phyloP scores from a whole-genome alignment of 805 yeast species.

The Maudiozyma saulgeensis region DNA sequence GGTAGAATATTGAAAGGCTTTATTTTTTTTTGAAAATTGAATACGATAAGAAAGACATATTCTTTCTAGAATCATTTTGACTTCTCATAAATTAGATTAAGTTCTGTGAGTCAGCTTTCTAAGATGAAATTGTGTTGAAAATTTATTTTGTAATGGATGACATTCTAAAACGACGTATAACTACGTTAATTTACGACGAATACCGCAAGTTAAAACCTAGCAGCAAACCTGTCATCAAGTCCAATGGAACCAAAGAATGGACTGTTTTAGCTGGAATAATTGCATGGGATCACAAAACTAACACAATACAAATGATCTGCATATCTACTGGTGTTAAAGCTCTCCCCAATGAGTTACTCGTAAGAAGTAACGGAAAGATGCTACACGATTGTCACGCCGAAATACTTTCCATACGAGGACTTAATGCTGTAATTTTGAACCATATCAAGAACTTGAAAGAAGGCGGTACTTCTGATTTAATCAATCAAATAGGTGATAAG shows the following conservation, averaged over 20 bases:
- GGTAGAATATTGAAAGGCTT: too few relatives aligned
- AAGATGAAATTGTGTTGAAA: too few relatives aligned
- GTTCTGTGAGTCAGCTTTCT: too few relatives aligned
- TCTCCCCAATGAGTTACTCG: slow-evolving; percentile 43
- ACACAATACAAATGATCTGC: slow-evolving; percentile 32
- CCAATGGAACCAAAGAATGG: slow-evolving; percentile 71
- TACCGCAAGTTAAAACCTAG: slow-evolving; percentile 28
- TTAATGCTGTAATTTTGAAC: slow-evolving; percentile 51
- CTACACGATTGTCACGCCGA: slow-evolving; percentile 93
- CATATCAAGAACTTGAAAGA: slow-evolving; percentile 29
- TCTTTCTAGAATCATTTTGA: too few relatives aligned
- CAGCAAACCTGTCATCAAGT: slow-evolving; percentile 52
- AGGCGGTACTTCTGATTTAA: slow-evolving; percentile 9
- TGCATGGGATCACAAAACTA: slow-evolving; percentile 24
- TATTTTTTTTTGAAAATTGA: too few relatives aligned
- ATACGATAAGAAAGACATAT: too few relatives aligned
- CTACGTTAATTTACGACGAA: slow-evolving; percentile 7
- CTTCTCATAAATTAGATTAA: too few relatives aligned
- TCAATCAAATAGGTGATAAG: neutral
- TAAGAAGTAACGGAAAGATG: slow-evolving; percentile 42
- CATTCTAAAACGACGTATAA: neutral
- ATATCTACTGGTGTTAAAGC: slow-evolving; percentile 81
- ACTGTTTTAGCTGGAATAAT: slow-evolving; percentile 75
- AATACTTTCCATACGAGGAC: slow-evolving; percentile 57
- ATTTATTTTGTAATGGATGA: neutral